Base-by-base conservation (phyloP, 371 early-diverging fungal genomes). In the Thermomucor indicae-seudaticae region DNA sequence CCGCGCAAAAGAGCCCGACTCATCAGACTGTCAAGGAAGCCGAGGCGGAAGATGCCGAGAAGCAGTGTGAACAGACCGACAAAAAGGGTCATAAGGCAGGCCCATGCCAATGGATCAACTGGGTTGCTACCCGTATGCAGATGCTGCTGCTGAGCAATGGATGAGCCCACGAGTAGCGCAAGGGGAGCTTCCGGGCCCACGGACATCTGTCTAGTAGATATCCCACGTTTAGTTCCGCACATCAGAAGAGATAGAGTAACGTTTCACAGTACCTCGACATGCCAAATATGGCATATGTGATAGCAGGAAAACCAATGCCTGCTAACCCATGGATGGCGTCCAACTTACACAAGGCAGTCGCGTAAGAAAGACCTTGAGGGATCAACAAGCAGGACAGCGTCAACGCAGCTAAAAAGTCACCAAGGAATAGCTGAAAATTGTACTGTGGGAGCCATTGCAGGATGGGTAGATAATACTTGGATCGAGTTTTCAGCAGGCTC, bases 1-100 rank as follows among this genome's bases (percentile, higher is more conserved):
- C 97, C 97, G 11, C 94, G 80, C 34, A 97, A 64, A 22, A 95
- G 67, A 3, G 96, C 89, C 35, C 92, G 86, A 11, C 92, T 92
- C 56, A 97, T 81, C 29, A 97, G 81, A 27, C 96, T 94, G 64
- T 97, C 97, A 34, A 97, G 58, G 61, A 95, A 97, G 7, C 97
- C 97, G 11, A 97, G 79, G 19, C 96, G 85, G 57, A 93, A 84
- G 59, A 95, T 82, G 1, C 96, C 96, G 53, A 95, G 64, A 20
- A 84, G 55, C 51, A 92, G 82, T 0, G 93, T 92, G 53, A 93
- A 86, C 10, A 90, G 29, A 4, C 96, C 96, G n/a, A 92, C 89
- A 62, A 89, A 81, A 6, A 93, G 64, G 5, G 79, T 78, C 44
- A 90, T 71, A 12, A 87, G 52, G 42, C 80, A 70, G 10, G 89